Evolutionary conservation across 352 stramenopile species (phyloP), one percentile per base, ranked within the genome.

Genomic region (Globisporangium uncinulatum): DNA sequence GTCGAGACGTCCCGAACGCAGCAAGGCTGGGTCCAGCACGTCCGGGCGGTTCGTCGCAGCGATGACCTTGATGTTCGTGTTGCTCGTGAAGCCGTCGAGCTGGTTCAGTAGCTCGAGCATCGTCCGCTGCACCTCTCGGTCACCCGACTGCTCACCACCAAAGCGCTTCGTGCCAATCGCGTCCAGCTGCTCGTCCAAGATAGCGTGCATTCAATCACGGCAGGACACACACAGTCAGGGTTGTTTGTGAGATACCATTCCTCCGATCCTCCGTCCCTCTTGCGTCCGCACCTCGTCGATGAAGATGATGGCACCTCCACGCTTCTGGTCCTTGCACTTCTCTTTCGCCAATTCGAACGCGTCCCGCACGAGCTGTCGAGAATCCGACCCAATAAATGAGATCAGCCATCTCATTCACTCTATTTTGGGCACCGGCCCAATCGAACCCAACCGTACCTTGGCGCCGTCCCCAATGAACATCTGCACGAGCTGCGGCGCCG

Each of bases 391-490:
- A 13, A 44, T 29, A 29, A 29, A 29, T 29, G 24, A 29, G 24
- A 1, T 29, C 24, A 29, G 24, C 24, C 24, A 29, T 29, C 24
- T 29, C 24, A 29, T 29, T 1, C 24, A 1, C 2, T 29, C 24
- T 29, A 29, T 1, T 29, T 29, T 29, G 24, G 24, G 24, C 24
- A 29, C 24, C 24, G 2, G 24, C 24, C 24, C 24, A 29, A 29
- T 29, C 4, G 24, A 29, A 29, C 24, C 24, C 24, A 29, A 29
- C 15, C 6, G 51, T 47, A 67, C 69, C 69, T 89, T 99, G 14
- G 97, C 96, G 31, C 97, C 97, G 60, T 99, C 97, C 56, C 97
- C 97, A 67, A 99, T 99, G 65, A 99, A 99, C 96, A 99, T 99
- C 71, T 98, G 87, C 36, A 99, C 97, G 29, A 99, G 78, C 70